Evolutionary conservation across 495 filamentous ascomycete species (phyloP), one percentile per base, ranked within the genome.

Genomic region (Penicillium nucicola): DNA sequence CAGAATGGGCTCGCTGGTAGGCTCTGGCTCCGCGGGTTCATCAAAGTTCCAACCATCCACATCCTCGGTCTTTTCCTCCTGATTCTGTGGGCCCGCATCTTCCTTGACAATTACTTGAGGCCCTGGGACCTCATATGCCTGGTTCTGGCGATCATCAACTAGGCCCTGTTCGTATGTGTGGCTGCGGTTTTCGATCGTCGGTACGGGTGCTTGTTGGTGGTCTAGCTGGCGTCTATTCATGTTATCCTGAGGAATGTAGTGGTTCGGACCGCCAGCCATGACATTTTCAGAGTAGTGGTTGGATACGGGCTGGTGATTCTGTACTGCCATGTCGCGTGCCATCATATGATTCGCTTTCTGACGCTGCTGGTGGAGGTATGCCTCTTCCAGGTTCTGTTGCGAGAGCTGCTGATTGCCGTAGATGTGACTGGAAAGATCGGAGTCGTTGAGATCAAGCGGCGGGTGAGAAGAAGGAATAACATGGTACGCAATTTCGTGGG

Each of bases 1-100:
- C 50, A 75, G 81, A 36, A 77, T 80, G 50, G 65, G 66, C 53
- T 75, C 79, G 38, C 76, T 61, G 20, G 83, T 69, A 1, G 66
- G 45, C 48, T 66, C 70, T 15, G 67, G 62, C 11, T 67, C 67
- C 3, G 53, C 37, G 4, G 72, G 75, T 45, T 97, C 92, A 50
- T 90, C 88, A 61, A 98, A 98, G 64, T 93, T 89, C 93, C 93
- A 98, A 10, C 79, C 86, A 66, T 95, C 92, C 5, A 77, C 64
- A 52, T 93, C 87, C 17, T 74, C 67, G 0, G 61, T 53, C 42
- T 44, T 42, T n/a, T 78, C 75, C 19, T 82, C 62, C 14, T 35
- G 38, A n/a, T 62, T 61, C 42, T 67, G 64, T 18, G 48, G 45
- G 14, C 64, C 58, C 25, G 50, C 12, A 47, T 58, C 76, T 62